phyloP scores from a whole-genome alignment of 768 basidiomycete genomes.

The Psilocybe cubensis region DNA sequence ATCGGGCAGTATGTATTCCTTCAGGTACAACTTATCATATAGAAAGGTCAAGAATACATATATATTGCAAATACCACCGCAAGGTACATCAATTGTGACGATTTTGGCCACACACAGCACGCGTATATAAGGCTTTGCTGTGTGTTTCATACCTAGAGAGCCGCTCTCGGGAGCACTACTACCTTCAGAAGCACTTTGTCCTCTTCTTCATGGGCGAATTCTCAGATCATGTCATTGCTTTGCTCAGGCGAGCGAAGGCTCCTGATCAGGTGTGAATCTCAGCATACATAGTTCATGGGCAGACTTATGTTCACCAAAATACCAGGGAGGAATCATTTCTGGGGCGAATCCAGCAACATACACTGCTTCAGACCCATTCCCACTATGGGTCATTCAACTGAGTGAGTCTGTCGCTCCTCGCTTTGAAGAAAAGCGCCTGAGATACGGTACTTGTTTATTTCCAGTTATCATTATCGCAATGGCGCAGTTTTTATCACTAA shows the following conservation, averaged over 20 bases:
- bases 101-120: not conserved
- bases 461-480: slow-evolving; percentile 81
- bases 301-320: not conserved
- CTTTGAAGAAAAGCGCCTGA: not conserved
- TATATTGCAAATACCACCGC: too few species aligned
- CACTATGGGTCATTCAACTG: slow-evolving; percentile 78
- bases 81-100: not conserved
- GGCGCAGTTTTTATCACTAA: slow-evolving; percentile 71
- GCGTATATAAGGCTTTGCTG: not conserved
- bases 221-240: slow-evolving; percentile 33
- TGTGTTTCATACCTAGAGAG: too few species aligned
- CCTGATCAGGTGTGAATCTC: slow-evolving; percentile 46
- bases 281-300: not conserved
- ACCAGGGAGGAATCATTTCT: slow-evolving; percentile 70
- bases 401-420: slow-evolving; percentile 41
- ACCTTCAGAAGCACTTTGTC: not conserved
- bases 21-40: too few species aligned
- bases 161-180: too few species aligned
- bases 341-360: slow-evolving; percentile 72
- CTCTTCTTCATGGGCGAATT: slow-evolving; percentile 51
- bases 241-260: slow-evolving; percentile 43
- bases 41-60: too few species aligned
- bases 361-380: slow-evolving; percentile 68
- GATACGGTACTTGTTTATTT: slow-evolving; percentile 2
- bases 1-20: too few species aligned